Conservation (phyloP, 2,329 filamentous ascomycete genomes). For the Fusarium tricinctum region DNA sequence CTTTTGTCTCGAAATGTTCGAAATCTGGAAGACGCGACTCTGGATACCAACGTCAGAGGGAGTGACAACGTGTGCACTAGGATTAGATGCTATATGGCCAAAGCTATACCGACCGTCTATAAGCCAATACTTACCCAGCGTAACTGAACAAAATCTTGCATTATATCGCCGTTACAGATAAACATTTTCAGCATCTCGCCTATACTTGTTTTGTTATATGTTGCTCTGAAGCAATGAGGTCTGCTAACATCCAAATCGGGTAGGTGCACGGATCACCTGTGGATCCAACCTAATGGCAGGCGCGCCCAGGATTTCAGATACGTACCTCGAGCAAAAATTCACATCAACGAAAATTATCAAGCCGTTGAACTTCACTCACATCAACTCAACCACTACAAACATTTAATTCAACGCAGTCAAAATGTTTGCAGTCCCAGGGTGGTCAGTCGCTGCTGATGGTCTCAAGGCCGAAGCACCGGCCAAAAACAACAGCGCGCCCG, state of each 20-base stretch:
- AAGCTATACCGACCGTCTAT: too few relatives aligned
- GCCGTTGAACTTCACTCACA: conserved; percentile 17
- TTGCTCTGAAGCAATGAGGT: neutral
- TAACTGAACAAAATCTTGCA: too few relatives aligned
- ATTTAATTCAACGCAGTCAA: conserved; percentile 16
- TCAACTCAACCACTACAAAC: conserved; percentile 23
- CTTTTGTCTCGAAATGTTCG: neutral
- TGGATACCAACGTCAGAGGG: too few relatives aligned
- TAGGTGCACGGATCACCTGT: conserved; percentile 17
- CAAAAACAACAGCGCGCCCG: conserved; percentile 51
- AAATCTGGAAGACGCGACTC: neutral
- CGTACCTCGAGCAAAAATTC: conserved; percentile 36
- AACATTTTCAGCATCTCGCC: neutral
- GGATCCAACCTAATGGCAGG: conserved; percentile 3
- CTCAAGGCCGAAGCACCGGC: conserved; percentile 76
- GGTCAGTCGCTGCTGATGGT: conserved; percentile 81
- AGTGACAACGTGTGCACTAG: too few relatives aligned
- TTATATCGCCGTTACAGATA: too few relatives aligned
- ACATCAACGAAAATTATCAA: conserved; percentile 32
- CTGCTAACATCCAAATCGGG: conserved; percentile 9
- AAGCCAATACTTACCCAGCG: too few relatives aligned
- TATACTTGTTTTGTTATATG: neutral
- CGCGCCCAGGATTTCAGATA: conserved; percentile 8
- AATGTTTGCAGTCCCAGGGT: conserved; percentile 96
- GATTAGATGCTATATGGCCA: too few relatives aligned